These are phyloP conservation scores for Hericium erinaceus DNA, from an alignment of 768 basidiomycete species.

Conservation along the genomic window DNA sequence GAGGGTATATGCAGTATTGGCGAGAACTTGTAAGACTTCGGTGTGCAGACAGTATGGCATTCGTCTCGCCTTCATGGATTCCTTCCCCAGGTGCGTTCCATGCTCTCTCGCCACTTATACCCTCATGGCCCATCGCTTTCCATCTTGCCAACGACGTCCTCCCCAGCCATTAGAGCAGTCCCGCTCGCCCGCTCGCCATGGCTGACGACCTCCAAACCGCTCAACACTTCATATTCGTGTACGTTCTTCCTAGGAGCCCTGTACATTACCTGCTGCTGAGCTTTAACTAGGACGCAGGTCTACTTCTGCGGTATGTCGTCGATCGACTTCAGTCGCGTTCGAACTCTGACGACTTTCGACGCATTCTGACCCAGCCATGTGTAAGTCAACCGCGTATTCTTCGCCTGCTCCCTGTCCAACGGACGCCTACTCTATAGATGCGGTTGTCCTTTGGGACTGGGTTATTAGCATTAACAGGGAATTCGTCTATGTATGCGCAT, in stretches of 20 bases:
- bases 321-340: constrained; percentile 6
- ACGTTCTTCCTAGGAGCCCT: constrained; percentile 16
- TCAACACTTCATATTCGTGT: constrained; percentile 72
- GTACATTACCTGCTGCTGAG: background rate
- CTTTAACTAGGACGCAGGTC: constrained; percentile 44
- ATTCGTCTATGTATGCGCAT: constrained; percentile 55
- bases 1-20: background rate
- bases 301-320: constrained; percentile 74
- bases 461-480: constrained; percentile 68
- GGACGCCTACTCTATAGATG: constrained; percentile 35
- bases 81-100: background rate
- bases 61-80: background rate
- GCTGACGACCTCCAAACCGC: constrained; percentile 45
- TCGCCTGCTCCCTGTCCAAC: background rate
- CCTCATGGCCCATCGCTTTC: background rate
- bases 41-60: background rate
- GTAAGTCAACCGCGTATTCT: constrained; percentile 29
- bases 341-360: constrained; percentile 14
- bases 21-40: background rate
- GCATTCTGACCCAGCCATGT: constrained; percentile 35
- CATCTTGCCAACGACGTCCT: background rate
- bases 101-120: background rate
- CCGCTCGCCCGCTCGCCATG: constrained; percentile 19
- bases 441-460: constrained; percentile 83
- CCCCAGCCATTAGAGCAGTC: background rate